Conservation (phyloP, 768 basidiomycete species). For the Mycena kentingensis region DNA sequence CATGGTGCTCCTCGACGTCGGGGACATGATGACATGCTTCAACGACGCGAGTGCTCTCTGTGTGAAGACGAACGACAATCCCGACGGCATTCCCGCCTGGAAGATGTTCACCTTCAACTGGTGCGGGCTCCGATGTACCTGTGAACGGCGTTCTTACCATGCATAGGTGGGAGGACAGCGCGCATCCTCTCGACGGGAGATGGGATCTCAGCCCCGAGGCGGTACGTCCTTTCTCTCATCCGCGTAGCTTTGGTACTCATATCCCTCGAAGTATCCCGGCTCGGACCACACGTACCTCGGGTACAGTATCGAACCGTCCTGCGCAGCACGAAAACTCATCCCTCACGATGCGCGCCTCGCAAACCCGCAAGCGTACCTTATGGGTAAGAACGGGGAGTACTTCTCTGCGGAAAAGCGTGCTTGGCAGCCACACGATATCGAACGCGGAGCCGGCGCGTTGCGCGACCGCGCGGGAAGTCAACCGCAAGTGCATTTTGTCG, state of each 20-base stretch:
- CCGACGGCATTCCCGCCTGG: slow-evolving; percentile 39
- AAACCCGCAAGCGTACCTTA: neutral
- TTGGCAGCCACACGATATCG: neutral
- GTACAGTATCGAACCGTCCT: slow-evolving; percentile 1
- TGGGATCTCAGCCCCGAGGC: slow-evolving; percentile 2
- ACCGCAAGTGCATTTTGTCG: neutral
- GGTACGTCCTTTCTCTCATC: neutral
- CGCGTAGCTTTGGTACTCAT: neutral
- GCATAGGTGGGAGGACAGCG: neutral
- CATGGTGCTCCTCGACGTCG: slow-evolving; percentile 16
- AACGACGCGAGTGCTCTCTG: slow-evolving; percentile 20
- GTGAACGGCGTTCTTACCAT: too few relatives aligned
- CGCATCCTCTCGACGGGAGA: neutral
- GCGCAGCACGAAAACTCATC: neutral
- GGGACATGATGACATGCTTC: slow-evolving; percentile 1
- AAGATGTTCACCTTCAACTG: slow-evolving; percentile 38
- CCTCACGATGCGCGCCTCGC: neutral
- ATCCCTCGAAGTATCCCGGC: neutral
- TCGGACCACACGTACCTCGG: neutral
- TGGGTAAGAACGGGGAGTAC: slow-evolving; percentile 1
- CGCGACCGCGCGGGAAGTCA: neutral
- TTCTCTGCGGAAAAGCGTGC: slow-evolving; percentile 1
- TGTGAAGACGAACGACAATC: slow-evolving; percentile 30
- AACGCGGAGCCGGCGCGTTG: neutral
- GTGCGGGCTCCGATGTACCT: too few relatives aligned